Conservation (phyloP, 148 eudicot genomes). For the Chenopodium suecicum region DNA sequence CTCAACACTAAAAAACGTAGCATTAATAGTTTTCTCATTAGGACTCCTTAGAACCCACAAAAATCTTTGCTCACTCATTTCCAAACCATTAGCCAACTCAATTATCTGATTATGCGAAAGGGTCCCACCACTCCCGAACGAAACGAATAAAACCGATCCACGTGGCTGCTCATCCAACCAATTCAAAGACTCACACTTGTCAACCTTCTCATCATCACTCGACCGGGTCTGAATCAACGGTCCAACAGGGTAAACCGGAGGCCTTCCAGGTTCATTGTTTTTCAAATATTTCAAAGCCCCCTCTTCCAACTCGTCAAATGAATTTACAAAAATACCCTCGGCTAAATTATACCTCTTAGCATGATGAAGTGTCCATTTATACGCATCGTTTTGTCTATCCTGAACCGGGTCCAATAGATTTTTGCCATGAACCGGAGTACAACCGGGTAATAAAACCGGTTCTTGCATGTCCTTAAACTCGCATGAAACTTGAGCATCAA, state of each 20-base stretch:
- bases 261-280: constrained; percentile 27
- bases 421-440: constrained; percentile 38
- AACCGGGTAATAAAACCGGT: constrained; percentile 44
- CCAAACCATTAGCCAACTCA: constrained; percentile 56
- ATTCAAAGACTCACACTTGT: constrained; percentile 30
- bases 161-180: constrained; percentile 60
- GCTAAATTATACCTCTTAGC: constrained; percentile 37
- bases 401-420: constrained; percentile 48
- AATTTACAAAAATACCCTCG: constrained; percentile 52
- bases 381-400: constrained; percentile 41
- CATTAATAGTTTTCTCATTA: constrained; percentile 33
- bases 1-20: constrained; percentile 32
- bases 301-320: constrained; percentile 36
- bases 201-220: neutral
- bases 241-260: constrained; percentile 53
- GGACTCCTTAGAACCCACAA: constrained; percentile 57
- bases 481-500: constrained; percentile 36
- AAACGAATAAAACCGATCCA: constrained; percentile 52
- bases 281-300: constrained; percentile 31
- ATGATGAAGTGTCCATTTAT: constrained; percentile 48
- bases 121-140: constrained; percentile 73
- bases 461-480: constrained; percentile 41
- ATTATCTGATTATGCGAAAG: constrained; percentile 38
- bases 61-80: constrained; percentile 52
- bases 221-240: constrained; percentile 39